Conservation (phyloP, 331 rosid species). For the Quercus tomentella region DNA sequence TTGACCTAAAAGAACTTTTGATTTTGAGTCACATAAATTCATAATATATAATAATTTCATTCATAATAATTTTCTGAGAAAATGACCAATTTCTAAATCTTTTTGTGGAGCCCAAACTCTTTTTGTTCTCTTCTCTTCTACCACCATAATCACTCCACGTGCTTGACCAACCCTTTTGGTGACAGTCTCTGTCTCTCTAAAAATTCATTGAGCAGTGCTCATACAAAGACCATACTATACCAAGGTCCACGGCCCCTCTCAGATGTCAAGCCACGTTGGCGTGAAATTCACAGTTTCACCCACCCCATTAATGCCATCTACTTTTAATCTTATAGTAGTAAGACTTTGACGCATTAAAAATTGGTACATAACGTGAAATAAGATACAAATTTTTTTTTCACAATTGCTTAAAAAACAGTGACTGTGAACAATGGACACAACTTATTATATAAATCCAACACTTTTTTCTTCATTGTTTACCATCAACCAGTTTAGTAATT, state of each 20-base stretch:
- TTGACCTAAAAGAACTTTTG: too few species aligned
- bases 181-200: conserved; percentile 6
- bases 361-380: neutral
- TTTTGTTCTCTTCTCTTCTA: neutral
- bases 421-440: too few species aligned
- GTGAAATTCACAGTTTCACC: neutral
- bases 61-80: neutral
- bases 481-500: too few species aligned
- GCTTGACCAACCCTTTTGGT: conserved; percentile 17
- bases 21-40: too few species aligned
- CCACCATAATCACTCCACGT: conserved; percentile 23
- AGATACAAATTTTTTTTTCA: too few species aligned
- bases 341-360: neutral
- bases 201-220: too few species aligned
- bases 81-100: neutral
- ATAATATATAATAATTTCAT: too few species aligned
- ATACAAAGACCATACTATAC: neutral
- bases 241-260: neutral
- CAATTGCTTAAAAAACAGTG: too few species aligned
- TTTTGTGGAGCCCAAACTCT: conserved; percentile 31
- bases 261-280: neutral
- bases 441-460: too few species aligned
- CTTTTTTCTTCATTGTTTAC: too few species aligned
- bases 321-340: too few species aligned
- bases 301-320: too few species aligned